These are phyloP conservation scores for Drechslerella stenobrocha DNA, from an alignment of 2,329 filamentous ascomycete genomes.

Conservation along the genomic window DNA sequence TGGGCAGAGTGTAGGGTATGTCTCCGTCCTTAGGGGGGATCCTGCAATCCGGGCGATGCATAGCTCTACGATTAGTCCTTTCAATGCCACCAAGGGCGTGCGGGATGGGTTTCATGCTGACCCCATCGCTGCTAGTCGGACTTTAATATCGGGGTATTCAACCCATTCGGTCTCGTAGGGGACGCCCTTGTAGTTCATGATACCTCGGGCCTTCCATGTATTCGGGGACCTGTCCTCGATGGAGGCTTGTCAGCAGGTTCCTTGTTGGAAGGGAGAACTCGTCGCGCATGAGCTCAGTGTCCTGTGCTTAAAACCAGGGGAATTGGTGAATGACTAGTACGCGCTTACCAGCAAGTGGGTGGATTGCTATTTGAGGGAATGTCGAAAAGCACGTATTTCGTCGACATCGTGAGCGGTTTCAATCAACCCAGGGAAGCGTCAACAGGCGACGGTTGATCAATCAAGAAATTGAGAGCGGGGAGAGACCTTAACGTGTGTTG, in stretches of 20 bases:
- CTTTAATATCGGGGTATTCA: constrained; percentile 60
- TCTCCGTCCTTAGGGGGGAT: constrained; percentile 58
- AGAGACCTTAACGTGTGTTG: constrained; percentile 32
- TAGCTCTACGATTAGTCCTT: constrained; percentile 56
- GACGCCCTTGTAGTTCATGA: constrained; percentile 60
- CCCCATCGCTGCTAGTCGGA: constrained; percentile 57
- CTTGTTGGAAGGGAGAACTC: no score
- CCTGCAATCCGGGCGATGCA: constrained; percentile 62
- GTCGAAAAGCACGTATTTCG: constrained; percentile 33
- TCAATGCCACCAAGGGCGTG: constrained; percentile 41
- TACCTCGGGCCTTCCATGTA: constrained; percentile 60
- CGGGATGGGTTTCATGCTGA: not conserved
- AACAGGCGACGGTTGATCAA: not conserved
- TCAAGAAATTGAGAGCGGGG: constrained; percentile 5
- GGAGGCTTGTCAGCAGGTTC: no score
- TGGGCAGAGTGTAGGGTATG: constrained; percentile 66
- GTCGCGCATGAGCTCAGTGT: no score
- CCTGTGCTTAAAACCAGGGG: no score
- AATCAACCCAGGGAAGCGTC: no score
- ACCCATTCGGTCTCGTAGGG: constrained; percentile 62
- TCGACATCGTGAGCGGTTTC: constrained; percentile 21
- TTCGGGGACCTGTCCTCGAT: constrained; percentile 60
- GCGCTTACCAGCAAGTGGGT: constrained; percentile 27
- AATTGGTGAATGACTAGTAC: no score
- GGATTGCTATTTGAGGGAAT: constrained; percentile 27